These are phyloP conservation scores for Ailanthus altissimus DNA, from an alignment of 345 rosid species.

Conservation along the genomic window DNA sequence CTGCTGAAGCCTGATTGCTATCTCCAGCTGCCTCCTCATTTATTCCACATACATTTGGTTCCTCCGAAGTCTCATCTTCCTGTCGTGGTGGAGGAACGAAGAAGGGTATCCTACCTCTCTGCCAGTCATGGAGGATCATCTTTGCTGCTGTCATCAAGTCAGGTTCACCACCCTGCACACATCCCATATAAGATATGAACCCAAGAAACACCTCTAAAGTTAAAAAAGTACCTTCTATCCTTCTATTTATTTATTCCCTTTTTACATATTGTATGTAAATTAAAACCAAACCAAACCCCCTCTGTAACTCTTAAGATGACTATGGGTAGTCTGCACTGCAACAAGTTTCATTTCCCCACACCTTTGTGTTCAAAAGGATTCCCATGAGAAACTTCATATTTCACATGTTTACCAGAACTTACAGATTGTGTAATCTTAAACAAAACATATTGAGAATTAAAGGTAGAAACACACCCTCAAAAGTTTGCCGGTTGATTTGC, in stretches of 20 bases:
- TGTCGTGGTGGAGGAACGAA: constrained; percentile 74
- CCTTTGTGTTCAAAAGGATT: neutral
- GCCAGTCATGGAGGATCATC: constrained; percentile 99
- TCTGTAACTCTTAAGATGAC: neutral
- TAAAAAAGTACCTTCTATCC: no score
- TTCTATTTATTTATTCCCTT: no score
- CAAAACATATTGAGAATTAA: constrained; percentile 1
- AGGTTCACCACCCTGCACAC: constrained; percentile 84
- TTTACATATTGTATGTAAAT: no score
- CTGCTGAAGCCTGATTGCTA: constrained; percentile 56
- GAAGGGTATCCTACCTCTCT: constrained; percentile 89
- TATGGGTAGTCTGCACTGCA: neutral
- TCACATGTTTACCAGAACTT: neutral
- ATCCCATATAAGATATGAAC: neutral
- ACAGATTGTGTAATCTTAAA: neutral
- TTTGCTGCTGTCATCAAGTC: constrained; percentile 80
- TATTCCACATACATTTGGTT: constrained; percentile 37
- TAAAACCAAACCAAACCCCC: no score
- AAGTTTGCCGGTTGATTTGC: constrained; percentile 76
- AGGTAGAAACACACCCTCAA: constrained; percentile 56
- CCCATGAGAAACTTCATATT: neutral
- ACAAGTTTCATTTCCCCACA: neutral
- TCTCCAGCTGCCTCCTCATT: constrained; percentile 51
- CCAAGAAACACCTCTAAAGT: neutral
- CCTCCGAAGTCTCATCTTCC: constrained; percentile 36